Conservation (phyloP, 2,329 filamentous ascomycete species). For the Chaetomium globosum region DNA sequence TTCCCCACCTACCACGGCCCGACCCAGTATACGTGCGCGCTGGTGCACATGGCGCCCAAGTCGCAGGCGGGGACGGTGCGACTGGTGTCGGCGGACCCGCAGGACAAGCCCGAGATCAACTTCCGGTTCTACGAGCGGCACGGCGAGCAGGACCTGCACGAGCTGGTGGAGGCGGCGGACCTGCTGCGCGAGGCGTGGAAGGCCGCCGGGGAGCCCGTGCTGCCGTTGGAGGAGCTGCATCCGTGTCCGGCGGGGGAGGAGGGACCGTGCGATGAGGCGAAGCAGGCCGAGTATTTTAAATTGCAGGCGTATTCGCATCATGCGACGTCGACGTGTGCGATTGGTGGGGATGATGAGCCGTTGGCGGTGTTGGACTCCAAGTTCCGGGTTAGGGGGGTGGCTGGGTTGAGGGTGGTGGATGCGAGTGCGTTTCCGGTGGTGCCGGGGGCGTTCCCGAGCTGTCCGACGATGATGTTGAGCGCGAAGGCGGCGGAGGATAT, state of each 20-base stretch:
- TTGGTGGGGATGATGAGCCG: constrained; percentile 57
- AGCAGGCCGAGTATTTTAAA: constrained; percentile 41
- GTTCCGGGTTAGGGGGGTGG: constrained; percentile 60
- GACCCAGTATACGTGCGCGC: constrained; percentile 45
- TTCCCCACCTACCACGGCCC: constrained; percentile 40
- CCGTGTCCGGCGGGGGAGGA: constrained; percentile 31
- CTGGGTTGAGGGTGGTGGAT: constrained; percentile 63
- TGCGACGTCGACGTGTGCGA: constrained; percentile 59
- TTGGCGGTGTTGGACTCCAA: constrained; percentile 61
- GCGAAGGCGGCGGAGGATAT: constrained; percentile 61
- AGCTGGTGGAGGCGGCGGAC: constrained; percentile 37
- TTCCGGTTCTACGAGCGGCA: constrained; percentile 56
- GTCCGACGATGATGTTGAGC: constrained; percentile 56
- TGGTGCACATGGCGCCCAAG: constrained; percentile 61
- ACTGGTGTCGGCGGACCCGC: constrained; percentile 59
- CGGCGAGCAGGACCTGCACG: constrained; percentile 36
- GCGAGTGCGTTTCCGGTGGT: constrained; percentile 59
- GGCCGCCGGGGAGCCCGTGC: constrained; percentile 29
- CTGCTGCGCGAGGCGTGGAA: constrained; percentile 34
- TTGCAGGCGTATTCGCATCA: constrained; percentile 61
- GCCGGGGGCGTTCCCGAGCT: constrained; percentile 51
- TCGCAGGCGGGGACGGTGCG: constrained; percentile 60
- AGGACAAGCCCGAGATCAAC: constrained; percentile 61
- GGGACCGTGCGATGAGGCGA: constrained; percentile 28
- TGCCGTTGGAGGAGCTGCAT: constrained; percentile 35